Evolutionary conservation across 176 grass and related monocot genomes (phyloP), one percentile per base, ranked within the genome.

Genomic region (Eleusine coracana): DNA sequence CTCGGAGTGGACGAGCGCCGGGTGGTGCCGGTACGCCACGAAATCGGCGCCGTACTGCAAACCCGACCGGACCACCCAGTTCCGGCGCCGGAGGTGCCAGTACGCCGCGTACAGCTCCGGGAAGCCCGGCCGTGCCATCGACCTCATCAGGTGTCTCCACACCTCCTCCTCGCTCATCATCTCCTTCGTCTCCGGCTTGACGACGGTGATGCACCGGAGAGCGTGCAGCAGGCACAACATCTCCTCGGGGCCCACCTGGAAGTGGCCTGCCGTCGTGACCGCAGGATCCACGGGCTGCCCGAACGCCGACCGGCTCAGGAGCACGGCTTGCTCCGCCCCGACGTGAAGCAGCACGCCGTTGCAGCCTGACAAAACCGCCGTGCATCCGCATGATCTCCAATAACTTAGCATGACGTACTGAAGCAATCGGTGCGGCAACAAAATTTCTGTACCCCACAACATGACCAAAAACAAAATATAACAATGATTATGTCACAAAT

Each of bases 401-500:
- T 34, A 34, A 34, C 31, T 34, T 34, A 2, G 2, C 31, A 34
- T 34, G 31, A 34, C 31, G 31, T 34, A 34, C 31, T 2, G 31
- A 64, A 31, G 29, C 40, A 18, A 12, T 46, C 8, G 44, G 10
- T 11, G 41, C 27, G 18, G 20, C 7, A 6, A 78, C 8, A 0
- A 9, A 50, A 65, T n/a, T 5, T 3, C 18, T 52, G 12, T 52
- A 52, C 8, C 4, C 10, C 6, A 1, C 45, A 52, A 1, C 29
- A 52, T 9, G 10, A 67, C 34, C 44, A n/a, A 11, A 54, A 80
- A 54, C 29, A 39, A 80, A 80, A 68, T 12, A 39, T 5, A 14
- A 16, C 21, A 68, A 37, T 41, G 34, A 80, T 58, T 54, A 81
- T 44, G 34, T 20, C n/a, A 80, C 55, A 58, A 67, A 81, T 51